phyloP scores from a whole-genome alignment of 441 rosid genomes.

The Syzygium syzygioides region DNA sequence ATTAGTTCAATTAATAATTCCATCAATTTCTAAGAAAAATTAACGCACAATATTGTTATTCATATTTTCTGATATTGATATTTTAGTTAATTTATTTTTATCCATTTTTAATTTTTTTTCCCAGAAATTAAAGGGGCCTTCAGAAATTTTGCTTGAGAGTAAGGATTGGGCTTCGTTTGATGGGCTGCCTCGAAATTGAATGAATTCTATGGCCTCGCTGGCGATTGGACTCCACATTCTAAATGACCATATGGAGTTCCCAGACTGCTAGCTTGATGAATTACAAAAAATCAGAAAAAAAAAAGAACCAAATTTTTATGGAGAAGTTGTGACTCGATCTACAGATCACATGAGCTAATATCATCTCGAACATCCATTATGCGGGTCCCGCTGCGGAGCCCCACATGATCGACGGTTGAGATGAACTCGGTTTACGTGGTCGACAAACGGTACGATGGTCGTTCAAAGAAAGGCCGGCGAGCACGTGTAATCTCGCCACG shows the following conservation, averaged over 20 bases:
- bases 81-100: not conserved
- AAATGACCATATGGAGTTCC: too few relatives aligned
- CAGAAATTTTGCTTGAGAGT: not conserved
- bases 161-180: not conserved
- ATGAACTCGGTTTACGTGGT: not conserved
- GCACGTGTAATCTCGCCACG: not conserved
- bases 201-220: not conserved
- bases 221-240: not conserved
- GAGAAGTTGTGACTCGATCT: not conserved
- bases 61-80: not conserved
- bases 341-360: rapidly evolving
- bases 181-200: not conserved
- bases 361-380: not conserved
- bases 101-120: not conserved
- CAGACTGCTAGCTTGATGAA: not conserved
- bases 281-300: not conserved
- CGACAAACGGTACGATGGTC: rapidly evolving
- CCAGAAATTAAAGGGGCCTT: not conserved
- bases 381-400: not conserved
- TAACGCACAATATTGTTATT: not conserved
- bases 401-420: rapidly evolving
- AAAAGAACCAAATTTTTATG: not conserved
- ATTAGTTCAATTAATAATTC: not conserved
- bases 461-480: not conserved
- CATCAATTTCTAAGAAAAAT: not conserved